Evolutionary conservation across 371 early-diverging fungal genomes (phyloP).

Genomic region (Lichtheimia corymbifera): DNA sequence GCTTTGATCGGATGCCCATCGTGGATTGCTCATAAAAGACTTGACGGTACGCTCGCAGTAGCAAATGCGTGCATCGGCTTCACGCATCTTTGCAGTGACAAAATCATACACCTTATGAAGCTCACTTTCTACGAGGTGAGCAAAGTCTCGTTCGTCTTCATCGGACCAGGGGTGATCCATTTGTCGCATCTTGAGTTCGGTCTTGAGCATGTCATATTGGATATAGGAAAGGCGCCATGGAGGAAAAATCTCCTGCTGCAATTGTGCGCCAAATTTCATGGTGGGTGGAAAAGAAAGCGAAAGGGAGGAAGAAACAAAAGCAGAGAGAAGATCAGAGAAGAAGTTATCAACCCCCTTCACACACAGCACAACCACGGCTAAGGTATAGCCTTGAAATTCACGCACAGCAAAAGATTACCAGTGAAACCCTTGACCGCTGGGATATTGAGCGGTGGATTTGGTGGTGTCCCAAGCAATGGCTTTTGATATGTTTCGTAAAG

Average conservation of each 20-base stretch:
- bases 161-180: conserved; percentile 47
- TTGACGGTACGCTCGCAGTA: conserved; percentile 80
- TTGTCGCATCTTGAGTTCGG: conserved; percentile 30
- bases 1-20: conserved; percentile 34
- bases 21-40: conserved; percentile 40
- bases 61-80: conserved; percentile 78
- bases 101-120: conserved; percentile 83
- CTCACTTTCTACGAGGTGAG: conserved; percentile 71
- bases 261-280: conserved; percentile 30
- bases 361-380: too few relatives aligned
- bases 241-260: conserved; percentile 25
- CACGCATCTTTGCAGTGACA: conserved; percentile 77
- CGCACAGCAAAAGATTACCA: too few relatives aligned
- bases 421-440: too few relatives aligned
- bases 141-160: conserved; percentile 72
- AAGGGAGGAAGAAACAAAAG: neutral
- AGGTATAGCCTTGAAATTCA: too few relatives aligned
- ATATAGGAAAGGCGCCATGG: conserved; percentile 34
- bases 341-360: neutral
- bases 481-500: too few relatives aligned
- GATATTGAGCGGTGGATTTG: too few relatives aligned
- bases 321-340: conserved; percentile 1
- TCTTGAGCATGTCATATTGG: conserved; percentile 29
- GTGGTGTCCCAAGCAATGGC: too few relatives aligned
- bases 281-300: neutral